These are phyloP conservation scores for Fusarium neocosmosporiellum DNA, from an alignment of 2,329 filamentous ascomycete genomes.

Conservation along the genomic window DNA sequence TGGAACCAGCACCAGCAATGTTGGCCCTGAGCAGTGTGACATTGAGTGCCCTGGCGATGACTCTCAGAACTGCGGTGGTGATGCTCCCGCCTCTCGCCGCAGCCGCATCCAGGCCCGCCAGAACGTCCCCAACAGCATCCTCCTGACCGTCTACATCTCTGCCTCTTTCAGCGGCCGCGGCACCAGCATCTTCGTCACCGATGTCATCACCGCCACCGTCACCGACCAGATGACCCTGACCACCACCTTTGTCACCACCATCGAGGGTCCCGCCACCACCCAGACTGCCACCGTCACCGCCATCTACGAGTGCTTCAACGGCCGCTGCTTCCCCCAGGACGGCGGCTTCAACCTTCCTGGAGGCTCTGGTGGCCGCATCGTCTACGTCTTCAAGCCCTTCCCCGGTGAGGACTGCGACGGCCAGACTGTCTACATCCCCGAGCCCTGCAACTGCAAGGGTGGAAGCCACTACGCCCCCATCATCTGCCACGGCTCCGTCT, in stretches of 20 bases:
- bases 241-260: conserved; percentile 32
- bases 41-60: conserved; percentile 38
- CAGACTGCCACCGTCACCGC: conserved; percentile 32
- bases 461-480: conserved; percentile 34
- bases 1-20: conserved; percentile 7
- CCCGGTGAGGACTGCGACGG: conserved; percentile 32
- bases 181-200: neutral
- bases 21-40: conserved; percentile 21
- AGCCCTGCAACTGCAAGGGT: conserved; percentile 35
- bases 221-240: conserved; percentile 33
- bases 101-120: conserved; percentile 34
- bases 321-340: conserved; percentile 27
- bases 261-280: conserved; percentile 20
- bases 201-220: conserved; percentile 24
- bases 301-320: conserved; percentile 31
- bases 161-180: neutral
- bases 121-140: conserved; percentile 33
- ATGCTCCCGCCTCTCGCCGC: conserved; percentile 17
- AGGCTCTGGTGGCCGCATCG: neutral
- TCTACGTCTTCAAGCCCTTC: conserved; percentile 37
- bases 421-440: conserved; percentile 32
- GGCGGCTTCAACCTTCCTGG: neutral
- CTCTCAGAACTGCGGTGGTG: conserved; percentile 37
- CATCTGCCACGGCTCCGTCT: conserved; percentile 26
- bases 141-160: conserved; percentile 38